Evolutionary conservation across 1,284 basidiomycete species (phyloP), one percentile per base, ranked within the genome.

Genomic region (Cystobasidiaceae sp.): DNA sequence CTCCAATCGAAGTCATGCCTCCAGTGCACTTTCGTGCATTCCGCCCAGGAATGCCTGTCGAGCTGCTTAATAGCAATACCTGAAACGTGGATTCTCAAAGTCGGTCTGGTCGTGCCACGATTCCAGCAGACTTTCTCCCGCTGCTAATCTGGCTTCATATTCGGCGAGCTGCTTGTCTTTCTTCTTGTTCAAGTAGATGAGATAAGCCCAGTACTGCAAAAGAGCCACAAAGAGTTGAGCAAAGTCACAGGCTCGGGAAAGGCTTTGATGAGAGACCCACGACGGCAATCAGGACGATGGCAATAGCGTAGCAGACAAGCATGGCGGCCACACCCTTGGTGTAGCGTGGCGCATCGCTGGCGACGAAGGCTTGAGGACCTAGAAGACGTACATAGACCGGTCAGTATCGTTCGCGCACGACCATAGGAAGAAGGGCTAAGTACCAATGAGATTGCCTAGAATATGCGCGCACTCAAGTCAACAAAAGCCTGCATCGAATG

Each of bases 31-130:
- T n/a, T n/a, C n/a, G n/a, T n/a, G n/a, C n/a, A n/a, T n/a, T n/a
- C n/a, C n/a, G n/a, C n/a, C n/a, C n/a, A n/a, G n/a, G n/a, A n/a
- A n/a, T n/a, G n/a, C n/a, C n/a, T n/a, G n/a, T n/a, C n/a, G n/a
- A n/a, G n/a, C n/a, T n/a, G n/a, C n/a, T n/a, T n/a, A n/a, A n/a
- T n/a, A n/a, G n/a, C n/a, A n/a, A n/a, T n/a, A n/a, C n/a, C n/a
- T n/a, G n/a, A n/a, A n/a, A n/a, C n/a, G n/a, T n/a, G n/a, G n/a
- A 30, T 67, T 69, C 56, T 70, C 49, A 17, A 65, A 68, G 56
- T 72, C 71, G 27, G 71, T 72, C 44, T 67, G 49, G 48, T 72
- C 71, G 43, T 67, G 64, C 69, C 69, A 72, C 4, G 69, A 68
- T 48, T 61, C 68, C 30, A 71, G 32, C 25, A 72, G 50, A 4